Percentiles rank a stretch among this genome's conserved stretches.
Conservation (phyloP, 2,329 filamentous ascomycete species). For the Fusarium sp. region DNA sequence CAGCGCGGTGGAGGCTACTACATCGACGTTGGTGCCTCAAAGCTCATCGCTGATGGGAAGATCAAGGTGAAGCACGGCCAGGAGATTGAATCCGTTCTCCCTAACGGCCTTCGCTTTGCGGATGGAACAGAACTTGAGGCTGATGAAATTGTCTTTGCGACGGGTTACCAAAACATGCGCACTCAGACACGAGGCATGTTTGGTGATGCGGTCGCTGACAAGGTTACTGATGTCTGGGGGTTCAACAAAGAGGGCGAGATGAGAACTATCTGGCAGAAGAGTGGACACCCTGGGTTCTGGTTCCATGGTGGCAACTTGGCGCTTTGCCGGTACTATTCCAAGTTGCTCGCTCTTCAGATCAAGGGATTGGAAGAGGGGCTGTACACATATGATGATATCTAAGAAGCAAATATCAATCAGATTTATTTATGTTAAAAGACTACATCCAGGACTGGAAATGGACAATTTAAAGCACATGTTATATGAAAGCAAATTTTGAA, state of each 20-base stretch:
- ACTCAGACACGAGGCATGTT: conserved; percentile 73
- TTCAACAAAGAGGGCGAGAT: conserved; percentile 71
- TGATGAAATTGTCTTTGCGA: conserved; percentile 75
- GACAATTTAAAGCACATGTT: not conserved
- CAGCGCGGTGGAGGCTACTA: conserved; percentile 79
- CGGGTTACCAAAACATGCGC: conserved; percentile 78
- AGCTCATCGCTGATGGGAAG: conserved; percentile 74
- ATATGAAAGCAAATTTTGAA: accelerated
- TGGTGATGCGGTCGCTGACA: conserved; percentile 72
- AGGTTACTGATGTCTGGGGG: conserved; percentile 73
- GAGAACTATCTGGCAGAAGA: conserved; percentile 70
- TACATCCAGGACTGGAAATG: too few species aligned
- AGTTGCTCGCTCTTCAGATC: conserved; percentile 67
- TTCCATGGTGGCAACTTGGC: conserved; percentile 76
- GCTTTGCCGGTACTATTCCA: conserved; percentile 73
- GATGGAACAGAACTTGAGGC: conserved; percentile 71
- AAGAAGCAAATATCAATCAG: not conserved
- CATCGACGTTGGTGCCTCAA: conserved; percentile 76
- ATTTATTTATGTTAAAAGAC: too few species aligned
- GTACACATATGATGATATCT: conserved; percentile 53
- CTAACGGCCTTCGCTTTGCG: conserved; percentile 61
- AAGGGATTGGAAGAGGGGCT: conserved; percentile 60
- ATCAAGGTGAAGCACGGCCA: conserved; percentile 74
- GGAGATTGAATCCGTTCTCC: conserved; percentile 66
- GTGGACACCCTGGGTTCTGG: conserved; percentile 76